Conservation (phyloP, 345 rosid species). For the Mangifera indica region DNA sequence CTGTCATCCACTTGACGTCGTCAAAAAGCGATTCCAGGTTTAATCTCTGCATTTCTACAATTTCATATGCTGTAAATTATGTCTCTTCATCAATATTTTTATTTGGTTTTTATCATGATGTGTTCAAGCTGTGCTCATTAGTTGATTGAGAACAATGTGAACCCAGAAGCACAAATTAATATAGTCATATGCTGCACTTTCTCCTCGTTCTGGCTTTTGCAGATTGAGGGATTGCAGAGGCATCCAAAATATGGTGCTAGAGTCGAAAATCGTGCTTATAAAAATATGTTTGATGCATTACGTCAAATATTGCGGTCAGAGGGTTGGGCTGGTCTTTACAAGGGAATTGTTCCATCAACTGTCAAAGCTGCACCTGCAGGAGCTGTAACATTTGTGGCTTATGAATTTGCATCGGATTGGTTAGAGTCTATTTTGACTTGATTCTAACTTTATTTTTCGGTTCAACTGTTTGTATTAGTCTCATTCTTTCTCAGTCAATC, state of each 20-base stretch:
- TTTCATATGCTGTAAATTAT: background rate
- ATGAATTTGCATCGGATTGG: slow-evolving; percentile 77
- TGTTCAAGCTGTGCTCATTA: too few relatives aligned
- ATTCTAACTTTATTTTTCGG: slow-evolving; percentile 23
- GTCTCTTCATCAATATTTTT: too few relatives aligned
- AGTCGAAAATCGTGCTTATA: slow-evolving; percentile 66
- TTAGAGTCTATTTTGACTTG: slow-evolving; percentile 61
- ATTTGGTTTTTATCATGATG: too few relatives aligned
- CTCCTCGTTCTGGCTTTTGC: slow-evolving; percentile 24
- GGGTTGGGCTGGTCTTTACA: slow-evolving; percentile 93
- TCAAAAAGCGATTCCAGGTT: slow-evolving; percentile 97
- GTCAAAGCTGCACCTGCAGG: slow-evolving; percentile 99
- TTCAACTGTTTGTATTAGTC: slow-evolving; percentile 17
- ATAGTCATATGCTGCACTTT: background rate
- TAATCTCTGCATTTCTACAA: slow-evolving; percentile 14
- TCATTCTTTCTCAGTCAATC: slow-evolving; percentile 28
- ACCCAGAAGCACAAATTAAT: too few relatives aligned
- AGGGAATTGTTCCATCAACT: slow-evolving; percentile 90
- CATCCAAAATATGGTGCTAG: slow-evolving; percentile 90
- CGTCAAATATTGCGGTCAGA: slow-evolving; percentile 52
- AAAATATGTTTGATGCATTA: slow-evolving; percentile 77
- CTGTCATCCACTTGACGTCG: slow-evolving; percentile 98
- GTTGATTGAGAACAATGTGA: too few relatives aligned
- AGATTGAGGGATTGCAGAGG: slow-evolving; percentile 90
- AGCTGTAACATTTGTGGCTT: slow-evolving; percentile 92